Evolutionary conservation across 2,329 filamentous ascomycete species (phyloP).

Genomic region (Clonostachys sp.): DNA sequence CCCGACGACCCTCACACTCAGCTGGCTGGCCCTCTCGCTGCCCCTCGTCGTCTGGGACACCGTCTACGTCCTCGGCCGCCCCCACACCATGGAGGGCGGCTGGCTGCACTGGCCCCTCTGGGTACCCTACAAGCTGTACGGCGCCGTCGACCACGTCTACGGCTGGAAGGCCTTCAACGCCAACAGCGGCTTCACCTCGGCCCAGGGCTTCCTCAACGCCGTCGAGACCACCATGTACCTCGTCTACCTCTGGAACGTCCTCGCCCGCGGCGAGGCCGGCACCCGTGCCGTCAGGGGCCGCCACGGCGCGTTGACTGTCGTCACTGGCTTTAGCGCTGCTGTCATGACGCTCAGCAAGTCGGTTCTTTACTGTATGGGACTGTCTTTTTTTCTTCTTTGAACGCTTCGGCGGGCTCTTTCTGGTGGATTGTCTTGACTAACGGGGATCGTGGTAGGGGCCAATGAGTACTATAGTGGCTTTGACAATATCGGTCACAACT

Average conservation of each 20-base stretch:
- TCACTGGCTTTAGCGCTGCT: slow-evolving; percentile 46
- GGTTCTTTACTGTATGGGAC: slow-evolving; percentile 57
- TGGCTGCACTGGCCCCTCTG: slow-evolving; percentile 67
- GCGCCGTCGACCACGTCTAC: slow-evolving; percentile 75
- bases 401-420: background rate
- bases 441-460: slow-evolving; percentile 31
- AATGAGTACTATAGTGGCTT: slow-evolving; percentile 53
- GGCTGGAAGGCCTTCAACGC: slow-evolving; percentile 68
- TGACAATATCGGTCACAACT: slow-evolving; percentile 54
- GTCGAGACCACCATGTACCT: slow-evolving; percentile 63
- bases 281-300: slow-evolving; percentile 30
- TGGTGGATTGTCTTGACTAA: background rate
- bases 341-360: slow-evolving; percentile 62
- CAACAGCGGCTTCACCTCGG: slow-evolving; percentile 70
- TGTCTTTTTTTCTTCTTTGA: too few species aligned
- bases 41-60: slow-evolving; percentile 81
- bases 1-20: slow-evolving; percentile 41
- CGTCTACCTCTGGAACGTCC: slow-evolving; percentile 43
- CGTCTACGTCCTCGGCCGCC: slow-evolving; percentile 73
- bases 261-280: slow-evolving; percentile 9
- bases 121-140: slow-evolving; percentile 77
- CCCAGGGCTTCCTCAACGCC: slow-evolving; percentile 66
- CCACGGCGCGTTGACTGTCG: slow-evolving; percentile 34
- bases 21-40: slow-evolving; percentile 72
- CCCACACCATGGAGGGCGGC: slow-evolving; percentile 78